Base-by-base conservation (phyloP, 257 asterid species). In the Fraxinus excelsior region DNA sequence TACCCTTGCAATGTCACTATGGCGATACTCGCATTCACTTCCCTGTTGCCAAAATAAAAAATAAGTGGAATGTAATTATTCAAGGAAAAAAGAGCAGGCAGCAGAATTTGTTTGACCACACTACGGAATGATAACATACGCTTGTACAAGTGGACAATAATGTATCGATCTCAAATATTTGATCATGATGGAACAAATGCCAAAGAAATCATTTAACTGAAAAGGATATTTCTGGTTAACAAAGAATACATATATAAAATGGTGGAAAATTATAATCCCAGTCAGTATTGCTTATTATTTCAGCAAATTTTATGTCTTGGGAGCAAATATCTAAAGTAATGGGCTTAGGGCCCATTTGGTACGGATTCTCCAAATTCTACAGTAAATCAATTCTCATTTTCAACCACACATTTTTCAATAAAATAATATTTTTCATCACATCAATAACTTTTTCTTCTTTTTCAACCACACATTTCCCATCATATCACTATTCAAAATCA, bases 1-100 rank as follows among this genome's bases (percentile, higher is more conserved):
- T 67, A 94, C 80, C 80, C 98, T 84, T 5, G 98, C 97, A 76
- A 71, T 11, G 42, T 94, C 98, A 84, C 98, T 94, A 76, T 94
- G 98, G 19, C 97, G 96, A 80, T 87, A 94, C 82, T 94, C 98
- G n/a, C 98, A 94, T 56, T 94, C 97, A 71, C 82, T 88, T 76
- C 98, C 98, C 98, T 91, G 85, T 51, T 16, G 6, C 60, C 60
- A 51, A 51, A 5, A 49, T 31, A 31, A 31, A 31, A 49, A 42
- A 37, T 51, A 51, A 51, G 60, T 51, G 23, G 23, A 51, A 51
- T 51, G 60, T 18, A 14, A 51, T 14, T 51, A 14, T 51, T 49
- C 34, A 44, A 49, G 13, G 49, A 2, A 40, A 11, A 40, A 49
- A 18, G 2, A 49, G 21, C 21, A 49, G 60, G 60, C 23, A 18